Base-by-base conservation (phyloP, 192 early-diverging fungal species). In the Coemansia sp. region DNA sequence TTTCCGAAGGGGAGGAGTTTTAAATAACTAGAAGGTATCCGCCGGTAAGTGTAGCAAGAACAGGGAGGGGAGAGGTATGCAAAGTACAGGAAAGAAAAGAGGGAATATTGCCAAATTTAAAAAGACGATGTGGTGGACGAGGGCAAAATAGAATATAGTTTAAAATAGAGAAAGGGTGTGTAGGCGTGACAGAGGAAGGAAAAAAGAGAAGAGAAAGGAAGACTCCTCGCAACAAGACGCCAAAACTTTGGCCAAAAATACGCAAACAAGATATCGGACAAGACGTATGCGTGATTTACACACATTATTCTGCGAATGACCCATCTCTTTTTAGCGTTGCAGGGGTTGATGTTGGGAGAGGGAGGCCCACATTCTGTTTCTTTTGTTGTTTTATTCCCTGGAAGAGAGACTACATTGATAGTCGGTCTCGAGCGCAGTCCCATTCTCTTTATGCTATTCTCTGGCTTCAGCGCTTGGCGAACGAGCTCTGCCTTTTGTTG, bases 81-180 rank as follows among this genome's bases (percentile, higher is more conserved):
- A 42, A n/a, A n/a, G n/a, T n/a, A n/a, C n/a, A 61, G 33, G 33
- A 40, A 29, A 55, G 55, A 59, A 37, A 17, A 37, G 22, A 37
- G 34, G 57, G 40, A 55, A 42, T 41, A 59, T 15, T 23, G 61
- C 57, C 14, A 9, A 48, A 48, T 48, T 42, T 27, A 50, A 41
- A 41, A 4, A 41, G 55, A n/a, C n/a, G n/a, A n/a, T n/a, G 59
- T 62, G 36, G 33, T 45, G 56, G 55, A 67, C 27, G 57, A 65
- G 59, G 34, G 36, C 63, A 36, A 48, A 48, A 59, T 50, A 17
- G 40, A 57, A 40, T 50, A 50, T 14, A 30, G 37, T 33, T 50
- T 25, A 6, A 22, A 50, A 31, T 33, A 54, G 28, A 25, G 50
- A 52, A 54, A 30, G 40, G 22, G 57, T 47, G 42, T 59, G 54